These are phyloP conservation scores for Actinomucor elegans DNA, from an alignment of 371 early-diverging fungal genomes.

Conservation along the genomic window DNA sequence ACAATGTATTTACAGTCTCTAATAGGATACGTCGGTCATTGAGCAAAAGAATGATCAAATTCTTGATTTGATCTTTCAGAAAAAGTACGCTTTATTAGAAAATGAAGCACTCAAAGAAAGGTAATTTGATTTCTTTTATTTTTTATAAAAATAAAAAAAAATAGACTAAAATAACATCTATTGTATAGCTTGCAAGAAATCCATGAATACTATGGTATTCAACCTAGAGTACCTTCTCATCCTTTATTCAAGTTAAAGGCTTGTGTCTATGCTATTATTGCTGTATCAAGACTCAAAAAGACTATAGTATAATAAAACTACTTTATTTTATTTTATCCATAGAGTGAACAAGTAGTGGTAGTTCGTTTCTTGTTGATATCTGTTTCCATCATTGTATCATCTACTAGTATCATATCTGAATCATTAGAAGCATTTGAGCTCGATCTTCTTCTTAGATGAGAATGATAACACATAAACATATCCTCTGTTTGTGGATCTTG, in stretches of 20 bases:
- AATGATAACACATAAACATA: background rate
- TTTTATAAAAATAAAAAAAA: background rate
- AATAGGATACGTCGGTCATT: too few relatives aligned
- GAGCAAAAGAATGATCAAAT: background rate
- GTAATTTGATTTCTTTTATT: background rate
- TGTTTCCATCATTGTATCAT: too few relatives aligned
- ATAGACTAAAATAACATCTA: background rate
- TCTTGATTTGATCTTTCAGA: slow-evolving; percentile 18
- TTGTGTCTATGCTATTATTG: slow-evolving; percentile 20
- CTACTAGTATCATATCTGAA: slow-evolving; percentile 7
- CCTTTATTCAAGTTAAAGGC: slow-evolving; percentile 15
- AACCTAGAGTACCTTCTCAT: background rate
- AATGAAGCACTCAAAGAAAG: slow-evolving; percentile 17
- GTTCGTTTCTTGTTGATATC: too few relatives aligned
- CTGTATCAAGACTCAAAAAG: slow-evolving; percentile 12
- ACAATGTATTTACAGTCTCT: too few relatives aligned
- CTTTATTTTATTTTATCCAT: background rate
- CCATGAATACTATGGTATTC: background rate
- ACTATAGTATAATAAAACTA: background rate
- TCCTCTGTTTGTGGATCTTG: slow-evolving; percentile 5
- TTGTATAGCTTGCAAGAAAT: slow-evolving; percentile 1
- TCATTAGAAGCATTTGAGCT: slow-evolving; percentile 37
- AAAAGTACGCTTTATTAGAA: slow-evolving; percentile 12
- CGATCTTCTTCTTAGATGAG: slow-evolving; percentile 34
- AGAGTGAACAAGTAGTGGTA: too few relatives aligned